These are phyloP conservation scores for Trichoderma asperelloides DNA, from an alignment of 495 filamentous ascomycete species.

Conservation along the genomic window DNA sequence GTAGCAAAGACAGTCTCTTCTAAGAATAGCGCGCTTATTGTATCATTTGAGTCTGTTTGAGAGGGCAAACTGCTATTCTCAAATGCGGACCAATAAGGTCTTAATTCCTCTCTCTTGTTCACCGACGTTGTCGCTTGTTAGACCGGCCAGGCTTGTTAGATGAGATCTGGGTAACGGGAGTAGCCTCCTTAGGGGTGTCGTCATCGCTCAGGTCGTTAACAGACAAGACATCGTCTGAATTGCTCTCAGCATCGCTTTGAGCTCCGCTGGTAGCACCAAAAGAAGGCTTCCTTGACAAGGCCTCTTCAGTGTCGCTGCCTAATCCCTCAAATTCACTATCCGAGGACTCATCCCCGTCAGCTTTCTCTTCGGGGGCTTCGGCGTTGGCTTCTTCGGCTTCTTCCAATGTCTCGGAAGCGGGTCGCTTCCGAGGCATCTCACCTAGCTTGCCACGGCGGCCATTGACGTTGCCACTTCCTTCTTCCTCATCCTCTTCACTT, in stretches of 20 bases:
- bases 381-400: slow-evolving; percentile 19
- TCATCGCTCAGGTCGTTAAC: background rate
- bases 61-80: background rate
- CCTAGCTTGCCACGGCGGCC: slow-evolving; percentile 46
- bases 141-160: background rate
- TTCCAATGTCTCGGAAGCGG: slow-evolving; percentile 18
- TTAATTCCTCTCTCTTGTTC: background rate
- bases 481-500: slow-evolving; percentile 41
- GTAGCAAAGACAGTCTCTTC: background rate
- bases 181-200: background rate
- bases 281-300: background rate
- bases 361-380: slow-evolving; percentile 14
- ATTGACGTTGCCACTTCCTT: slow-evolving; percentile 46
- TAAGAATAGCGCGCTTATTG: background rate
- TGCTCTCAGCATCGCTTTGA: slow-evolving; percentile 15
- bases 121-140: background rate
- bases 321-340: slow-evolving; percentile 47
- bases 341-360: slow-evolving; percentile 11
- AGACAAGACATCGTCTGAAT: background rate
- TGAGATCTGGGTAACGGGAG: background rate
- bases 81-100: background rate
- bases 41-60: background rate
- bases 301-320: slow-evolving; percentile 38
- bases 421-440: slow-evolving; percentile 50
- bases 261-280: slow-evolving; percentile 2